A percentile compares a stretch with the other conserved stretches of the same genome.
These are phyloP conservation scores for Jaenimonas drosophilae DNA, from an alignment of 208 protist genomes.

Conservation along the genomic window DNA sequence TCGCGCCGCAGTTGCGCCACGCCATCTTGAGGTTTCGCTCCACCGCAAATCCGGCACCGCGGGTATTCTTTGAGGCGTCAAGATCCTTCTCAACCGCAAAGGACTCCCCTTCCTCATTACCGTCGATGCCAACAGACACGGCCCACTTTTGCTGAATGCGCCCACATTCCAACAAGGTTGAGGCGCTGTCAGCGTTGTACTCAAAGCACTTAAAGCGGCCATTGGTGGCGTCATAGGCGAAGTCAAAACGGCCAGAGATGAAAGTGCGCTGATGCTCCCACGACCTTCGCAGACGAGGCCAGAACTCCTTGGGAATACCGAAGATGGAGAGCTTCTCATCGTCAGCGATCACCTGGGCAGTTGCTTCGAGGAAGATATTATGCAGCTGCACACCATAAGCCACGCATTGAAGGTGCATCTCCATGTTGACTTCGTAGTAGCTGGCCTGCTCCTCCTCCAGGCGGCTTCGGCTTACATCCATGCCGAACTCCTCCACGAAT, in stretches of 20 bases:
- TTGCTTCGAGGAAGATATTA: constrained; percentile 81
- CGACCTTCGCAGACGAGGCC: constrained; percentile 75
- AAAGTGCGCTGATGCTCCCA: constrained; percentile 60
- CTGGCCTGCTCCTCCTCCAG: constrained; percentile 40
- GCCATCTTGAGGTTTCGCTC: constrained; percentile 41
- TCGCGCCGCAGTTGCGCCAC: constrained; percentile 50
- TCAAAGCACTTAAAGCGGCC: constrained; percentile 83
- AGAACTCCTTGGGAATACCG: constrained; percentile 72
- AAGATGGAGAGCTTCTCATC: constrained; percentile 65
- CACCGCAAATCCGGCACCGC: constrained; percentile 51
- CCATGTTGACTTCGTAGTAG: constrained; percentile 78
- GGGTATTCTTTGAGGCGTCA: too few relatives aligned
- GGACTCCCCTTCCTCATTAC: constrained; percentile 18
- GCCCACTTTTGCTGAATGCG: constrained; percentile 87
- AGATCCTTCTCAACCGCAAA: too few relatives aligned
- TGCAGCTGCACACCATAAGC: constrained; percentile 65
- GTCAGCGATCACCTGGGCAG: constrained; percentile 56
- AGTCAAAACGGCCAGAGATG: constrained; percentile 87
- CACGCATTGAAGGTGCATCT: constrained; percentile 57
- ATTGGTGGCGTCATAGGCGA: constrained; percentile 70
- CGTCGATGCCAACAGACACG: constrained; percentile 45
- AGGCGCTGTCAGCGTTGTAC: constrained; percentile 90
- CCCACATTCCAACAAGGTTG: constrained; percentile 79
- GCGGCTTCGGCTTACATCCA: constrained; percentile 53
- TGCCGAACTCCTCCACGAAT: constrained; percentile 75